Conservation (phyloP, 208 protist genomes). For the Phytomonas sp. region DNA sequence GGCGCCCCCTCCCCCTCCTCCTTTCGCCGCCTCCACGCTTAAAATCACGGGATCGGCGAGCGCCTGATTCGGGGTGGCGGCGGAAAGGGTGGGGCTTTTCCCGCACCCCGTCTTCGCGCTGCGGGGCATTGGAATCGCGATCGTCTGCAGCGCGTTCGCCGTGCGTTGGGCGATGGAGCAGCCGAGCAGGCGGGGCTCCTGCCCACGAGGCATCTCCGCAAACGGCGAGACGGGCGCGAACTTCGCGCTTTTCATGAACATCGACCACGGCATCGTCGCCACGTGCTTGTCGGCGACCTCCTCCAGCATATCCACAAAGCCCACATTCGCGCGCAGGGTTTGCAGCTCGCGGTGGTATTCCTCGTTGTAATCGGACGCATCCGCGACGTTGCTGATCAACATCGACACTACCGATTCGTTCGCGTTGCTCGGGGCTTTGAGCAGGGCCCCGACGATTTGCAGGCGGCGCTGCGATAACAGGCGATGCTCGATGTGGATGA, state of each 20-base stretch:
- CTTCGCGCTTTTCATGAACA: slow-evolving; percentile 72
- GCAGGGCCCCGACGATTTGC: slow-evolving; percentile 24
- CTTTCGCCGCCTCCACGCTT: slow-evolving; percentile 51
- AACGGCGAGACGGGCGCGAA: slow-evolving; percentile 25
- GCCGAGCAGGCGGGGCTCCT: slow-evolving; percentile 31
- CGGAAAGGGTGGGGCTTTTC: slow-evolving; percentile 35
- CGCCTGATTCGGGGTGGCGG: slow-evolving; percentile 21
- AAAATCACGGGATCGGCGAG: slow-evolving; percentile 71
- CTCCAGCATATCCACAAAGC: slow-evolving; percentile 66
- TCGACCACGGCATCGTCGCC: slow-evolving; percentile 35
- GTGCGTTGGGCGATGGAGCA: slow-evolving; percentile 30
- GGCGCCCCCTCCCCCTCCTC: neutral
- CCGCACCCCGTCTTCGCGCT: slow-evolving; percentile 56
- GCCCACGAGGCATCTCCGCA: slow-evolving; percentile 27
- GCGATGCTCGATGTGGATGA: slow-evolving; percentile 42
- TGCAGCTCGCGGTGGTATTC: slow-evolving; percentile 43
- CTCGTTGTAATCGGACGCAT: slow-evolving; percentile 24
- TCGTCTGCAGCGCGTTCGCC: slow-evolving; percentile 25
- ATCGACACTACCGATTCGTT: slow-evolving; percentile 28
- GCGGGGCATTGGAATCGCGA: slow-evolving; percentile 79
- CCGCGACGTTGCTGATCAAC: slow-evolving; percentile 55
- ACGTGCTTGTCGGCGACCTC: slow-evolving; percentile 37
- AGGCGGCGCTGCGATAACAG: slow-evolving; percentile 26
- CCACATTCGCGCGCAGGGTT: slow-evolving; percentile 24
- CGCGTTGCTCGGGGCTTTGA: slow-evolving; percentile 26